Base-by-base conservation (phyloP, 805 yeast species). In the Spathaspora girioi region DNA sequence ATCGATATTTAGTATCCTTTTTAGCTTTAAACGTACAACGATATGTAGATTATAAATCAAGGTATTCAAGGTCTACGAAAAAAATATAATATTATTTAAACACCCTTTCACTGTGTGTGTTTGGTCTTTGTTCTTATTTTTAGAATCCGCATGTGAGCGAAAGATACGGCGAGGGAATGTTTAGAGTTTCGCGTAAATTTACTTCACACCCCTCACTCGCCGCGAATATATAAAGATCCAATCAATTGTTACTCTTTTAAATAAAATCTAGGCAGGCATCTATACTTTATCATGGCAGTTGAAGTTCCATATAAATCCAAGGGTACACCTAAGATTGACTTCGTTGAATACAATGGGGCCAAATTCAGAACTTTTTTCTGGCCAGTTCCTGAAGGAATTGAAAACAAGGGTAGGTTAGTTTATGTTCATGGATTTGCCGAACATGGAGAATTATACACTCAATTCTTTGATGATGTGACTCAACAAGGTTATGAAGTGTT, bases 371-470 rank as follows among this genome's bases (percentile, higher is more conserved):
- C 79, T 1, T 70, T 69, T 12, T 61, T 67, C 17, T 73, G 76
- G 78, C 57, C 65, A 43, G 77, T 69, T 2, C 76, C 80, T 0
- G 60, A 60, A 14, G 62, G 54, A 1, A 57, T 55, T 11, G 57
- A 51, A 2, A 62, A 66, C 49, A 80, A 76, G 56, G 91, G 87
- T 2, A 72, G 85, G 51, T 58, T 87, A 3, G 50, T 87, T 2
- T 75, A 78, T 51, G 80, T 87, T 3, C 96, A 87, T 65, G 96
- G 96, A 0, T 87, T 86, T 65, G 78, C 82, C 15, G 96, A 87
- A 58, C 76, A 74, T 50, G 71, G 81, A 10, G 59, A 64, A 17
- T 49, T 80, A 1, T 85, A 83, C 59, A 65, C 71, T 35, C 78
- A 80, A 48, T 59, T 79, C 27, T 78, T 80, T 61, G 91, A 87